phyloP scores from a whole-genome alignment of 352 stramenopile species.

The Pythium scleroteichum region DNA sequence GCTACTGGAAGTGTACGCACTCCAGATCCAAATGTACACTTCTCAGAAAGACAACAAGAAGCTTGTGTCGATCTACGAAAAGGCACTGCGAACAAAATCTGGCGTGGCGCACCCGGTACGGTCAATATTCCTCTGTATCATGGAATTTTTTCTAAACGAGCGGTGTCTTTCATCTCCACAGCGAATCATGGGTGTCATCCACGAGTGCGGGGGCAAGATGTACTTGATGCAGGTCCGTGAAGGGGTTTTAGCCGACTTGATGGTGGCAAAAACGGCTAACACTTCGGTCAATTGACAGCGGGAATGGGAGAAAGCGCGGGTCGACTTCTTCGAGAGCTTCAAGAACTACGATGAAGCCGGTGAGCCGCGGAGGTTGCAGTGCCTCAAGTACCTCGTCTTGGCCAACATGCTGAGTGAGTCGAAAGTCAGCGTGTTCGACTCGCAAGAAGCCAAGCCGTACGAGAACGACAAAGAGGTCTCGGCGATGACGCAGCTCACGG shows the following conservation, averaged over 20 bases:
- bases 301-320: constrained; percentile 92
- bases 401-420: constrained; percentile 95
- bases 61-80: constrained; percentile 92
- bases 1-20: constrained; percentile 92
- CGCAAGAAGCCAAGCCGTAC: constrained; percentile 91
- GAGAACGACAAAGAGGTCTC: constrained; percentile 95
- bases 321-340: constrained; percentile 95
- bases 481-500: constrained; percentile 95
- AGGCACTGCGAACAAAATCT: constrained; percentile 87
- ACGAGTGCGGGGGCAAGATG: constrained; percentile 96
- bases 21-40: constrained; percentile 94
- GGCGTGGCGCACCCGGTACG: constrained; percentile 86
- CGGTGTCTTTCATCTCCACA: constrained; percentile 15
- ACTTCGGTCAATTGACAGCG: constrained; percentile 32
- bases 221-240: constrained; percentile 94
- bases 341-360: constrained; percentile 97
- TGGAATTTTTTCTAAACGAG: too few species aligned
- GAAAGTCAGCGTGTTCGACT: constrained; percentile 96
- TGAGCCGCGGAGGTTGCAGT: constrained; percentile 89
- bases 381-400: constrained; percentile 95
- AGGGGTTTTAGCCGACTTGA: too few species aligned
- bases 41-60: constrained; percentile 94
- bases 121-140: constrained; percentile 40
- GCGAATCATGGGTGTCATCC: constrained; percentile 94
- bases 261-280: too few species aligned